A percentile compares a stretch with the other conserved stretches of the same genome.
These are phyloP conservation scores for Alternaria solani DNA, from an alignment of 2,329 filamentous ascomycete genomes.

Conservation along the genomic window DNA sequence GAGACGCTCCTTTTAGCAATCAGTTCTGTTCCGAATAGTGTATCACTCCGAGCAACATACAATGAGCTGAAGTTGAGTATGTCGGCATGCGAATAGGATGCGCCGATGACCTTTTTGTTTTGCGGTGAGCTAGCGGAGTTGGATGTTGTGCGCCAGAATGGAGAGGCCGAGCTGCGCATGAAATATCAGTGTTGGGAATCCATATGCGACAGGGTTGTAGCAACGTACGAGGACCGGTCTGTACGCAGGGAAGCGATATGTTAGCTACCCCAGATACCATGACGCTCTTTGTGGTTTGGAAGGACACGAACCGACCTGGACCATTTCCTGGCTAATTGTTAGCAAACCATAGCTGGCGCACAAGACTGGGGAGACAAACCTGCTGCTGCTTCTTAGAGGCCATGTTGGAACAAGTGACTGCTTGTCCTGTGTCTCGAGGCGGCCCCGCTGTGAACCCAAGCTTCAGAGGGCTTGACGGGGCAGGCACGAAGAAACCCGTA, in stretches of 20 bases:
- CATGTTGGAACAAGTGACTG: constrained; percentile 42
- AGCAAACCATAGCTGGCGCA: constrained; percentile 21
- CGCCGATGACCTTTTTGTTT: constrained; percentile 81
- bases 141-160: constrained; percentile 79
- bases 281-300: constrained; percentile 33
- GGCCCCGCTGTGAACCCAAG: constrained; percentile 28
- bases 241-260: constrained; percentile 30
- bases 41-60: constrained; percentile 58
- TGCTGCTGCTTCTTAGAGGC: constrained; percentile 59
- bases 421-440: constrained; percentile 10
- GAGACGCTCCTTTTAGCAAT: constrained; percentile 64
- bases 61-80: constrained; percentile 85
- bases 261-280: constrained; percentile 49
- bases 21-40: constrained; percentile 7
- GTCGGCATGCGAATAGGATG: constrained; percentile 95
- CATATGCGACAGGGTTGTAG: not conserved
- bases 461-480: constrained; percentile 18
- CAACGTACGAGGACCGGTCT: constrained; percentile 51
- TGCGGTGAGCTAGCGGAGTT: constrained; percentile 55
- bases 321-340: constrained; percentile 80
- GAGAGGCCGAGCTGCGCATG: constrained; percentile 75
- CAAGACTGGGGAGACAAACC: constrained; percentile 29
- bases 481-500: constrained; percentile 1
- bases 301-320: constrained; percentile 89
- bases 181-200: constrained; percentile 12